Percentiles rank a stretch among this genome's conserved stretches.
Conservation (phyloP, 1,284 basidiomycete genomes). For the Kwoniella shivajii region DNA sequence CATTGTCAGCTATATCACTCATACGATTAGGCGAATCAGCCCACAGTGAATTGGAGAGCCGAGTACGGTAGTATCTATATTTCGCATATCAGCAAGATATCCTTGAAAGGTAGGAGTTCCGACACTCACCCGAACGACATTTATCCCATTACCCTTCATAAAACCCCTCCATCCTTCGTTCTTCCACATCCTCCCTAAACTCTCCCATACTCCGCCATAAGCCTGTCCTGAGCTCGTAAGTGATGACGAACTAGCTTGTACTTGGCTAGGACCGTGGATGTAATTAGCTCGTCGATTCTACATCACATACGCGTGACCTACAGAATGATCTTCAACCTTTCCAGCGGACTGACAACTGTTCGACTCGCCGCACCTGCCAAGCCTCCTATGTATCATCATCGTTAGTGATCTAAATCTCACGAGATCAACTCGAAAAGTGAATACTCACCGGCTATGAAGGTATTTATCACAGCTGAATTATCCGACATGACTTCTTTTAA, state of each 20-base stretch:
- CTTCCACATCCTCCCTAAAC: slow-evolving; percentile 79
- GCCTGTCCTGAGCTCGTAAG: slow-evolving; percentile 58
- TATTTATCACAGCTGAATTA: slow-evolving; percentile 48
- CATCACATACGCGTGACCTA: slow-evolving; percentile 53
- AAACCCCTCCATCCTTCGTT: slow-evolving; percentile 90
- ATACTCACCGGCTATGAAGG: slow-evolving; percentile 44
- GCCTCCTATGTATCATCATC: slow-evolving; percentile 39
- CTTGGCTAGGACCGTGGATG: slow-evolving; percentile 63
- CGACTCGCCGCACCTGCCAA: slow-evolving; percentile 64
- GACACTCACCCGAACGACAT: slow-evolving; percentile 70
- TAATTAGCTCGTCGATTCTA: not conserved
- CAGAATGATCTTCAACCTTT: slow-evolving; percentile 94
- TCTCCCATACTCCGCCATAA: slow-evolving; percentile 81
- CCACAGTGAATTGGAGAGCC: slow-evolving; percentile 84
- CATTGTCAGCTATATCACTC: not conserved
- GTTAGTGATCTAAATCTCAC: too few relatives aligned
- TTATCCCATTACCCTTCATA: slow-evolving; percentile 84
- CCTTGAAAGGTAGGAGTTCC: not conserved
- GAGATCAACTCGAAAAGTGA: too few relatives aligned
- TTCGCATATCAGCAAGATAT: not conserved
- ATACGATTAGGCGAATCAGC: not conserved
- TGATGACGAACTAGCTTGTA: slow-evolving; percentile 58
- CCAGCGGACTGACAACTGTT: slow-evolving; percentile 88
- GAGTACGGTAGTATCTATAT: slow-evolving; percentile 59
- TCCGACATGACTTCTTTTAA: slow-evolving; percentile 36